Percentiles rank a stretch among this genome's conserved stretches.
phyloP scores from a whole-genome alignment of 306 rosid genomes.

The Datisca glomerata region DNA sequence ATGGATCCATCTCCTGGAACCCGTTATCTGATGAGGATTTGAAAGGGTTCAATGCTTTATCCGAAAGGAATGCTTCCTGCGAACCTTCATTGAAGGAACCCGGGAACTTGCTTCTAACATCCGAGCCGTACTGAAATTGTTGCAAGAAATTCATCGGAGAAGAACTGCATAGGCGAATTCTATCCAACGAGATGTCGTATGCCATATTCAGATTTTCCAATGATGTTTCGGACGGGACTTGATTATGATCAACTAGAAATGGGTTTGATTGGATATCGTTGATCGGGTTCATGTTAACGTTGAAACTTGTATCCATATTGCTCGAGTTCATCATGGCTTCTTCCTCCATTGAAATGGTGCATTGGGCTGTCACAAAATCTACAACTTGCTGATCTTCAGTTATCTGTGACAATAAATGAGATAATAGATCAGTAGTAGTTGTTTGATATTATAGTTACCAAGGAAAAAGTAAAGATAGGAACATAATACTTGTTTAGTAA shows the following conservation, averaged over 20 bases:
- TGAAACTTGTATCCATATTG: conserved; percentile 21
- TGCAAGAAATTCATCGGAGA: conserved; percentile 59
- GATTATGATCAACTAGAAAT: conserved; percentile 18
- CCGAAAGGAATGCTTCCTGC: conserved; percentile 36
- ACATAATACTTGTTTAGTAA: conserved; percentile 44
- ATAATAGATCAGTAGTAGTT: no score
- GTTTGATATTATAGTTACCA: no score
- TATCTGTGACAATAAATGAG: conserved; percentile 39
- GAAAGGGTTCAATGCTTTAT: conserved; percentile 23
- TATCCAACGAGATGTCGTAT: conserved; percentile 31
- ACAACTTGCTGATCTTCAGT: conserved; percentile 58
- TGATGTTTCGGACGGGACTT: conserved; percentile 9
- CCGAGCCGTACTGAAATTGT: conserved; percentile 34
- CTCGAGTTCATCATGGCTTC: conserved; percentile 29
- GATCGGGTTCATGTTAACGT: conserved; percentile 19
- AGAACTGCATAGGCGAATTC: conserved; percentile 25
- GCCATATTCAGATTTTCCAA: conserved; percentile 35
- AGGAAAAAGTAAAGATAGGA: background rate
- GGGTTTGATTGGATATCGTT: conserved; percentile 31
- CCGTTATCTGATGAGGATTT: conserved; percentile 18
- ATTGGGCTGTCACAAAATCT: conserved; percentile 47
- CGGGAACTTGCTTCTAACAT: conserved; percentile 24
- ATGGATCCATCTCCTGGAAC: conserved; percentile 19
- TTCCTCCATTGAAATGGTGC: conserved; percentile 34
- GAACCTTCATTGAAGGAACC: conserved; percentile 33